Evolutionary conservation across 495 filamentous ascomycete genomes (phyloP).

Genomic region (Cenococcum geophilum): DNA sequence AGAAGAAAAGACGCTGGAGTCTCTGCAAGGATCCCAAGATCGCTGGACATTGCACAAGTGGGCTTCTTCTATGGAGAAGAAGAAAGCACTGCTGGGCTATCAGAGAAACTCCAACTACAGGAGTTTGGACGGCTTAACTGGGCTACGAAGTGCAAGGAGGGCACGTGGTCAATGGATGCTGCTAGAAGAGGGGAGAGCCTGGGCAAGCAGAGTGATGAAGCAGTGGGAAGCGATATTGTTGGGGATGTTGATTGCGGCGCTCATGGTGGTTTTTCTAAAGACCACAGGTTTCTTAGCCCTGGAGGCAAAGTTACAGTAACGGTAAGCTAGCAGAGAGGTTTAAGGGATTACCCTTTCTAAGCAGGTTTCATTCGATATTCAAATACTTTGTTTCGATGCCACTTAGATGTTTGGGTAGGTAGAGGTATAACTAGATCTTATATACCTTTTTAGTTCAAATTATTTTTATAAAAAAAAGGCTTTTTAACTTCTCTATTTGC

Average conservation of each 20-base stretch:
- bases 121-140: conserved; percentile 27
- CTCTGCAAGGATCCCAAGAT: conserved; percentile 36
- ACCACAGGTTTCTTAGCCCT: conserved; percentile 7
- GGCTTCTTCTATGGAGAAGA: conserved; percentile 39
- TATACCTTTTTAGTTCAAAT: too few relatives aligned
- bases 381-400: too few relatives aligned
- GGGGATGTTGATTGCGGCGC: conserved; percentile 36
- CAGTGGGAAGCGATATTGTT: conserved; percentile 37
- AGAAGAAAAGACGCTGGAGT: conserved; percentile 1
- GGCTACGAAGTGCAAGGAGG: conserved; percentile 43
- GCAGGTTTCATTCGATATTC: too few relatives aligned
- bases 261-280: conserved; percentile 24
- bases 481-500: too few relatives aligned
- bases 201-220: conserved; percentile 31
- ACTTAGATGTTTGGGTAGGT: too few relatives aligned
- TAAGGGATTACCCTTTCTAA: too few relatives aligned
- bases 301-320: conserved; percentile 5
- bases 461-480: too few relatives aligned
- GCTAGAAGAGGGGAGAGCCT: conserved; percentile 31
- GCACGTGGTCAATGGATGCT: conserved; percentile 37
- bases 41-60: conserved; percentile 45
- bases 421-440: too few relatives aligned
- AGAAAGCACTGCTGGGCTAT: conserved; percentile 42
- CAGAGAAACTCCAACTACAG: conserved; percentile 32
- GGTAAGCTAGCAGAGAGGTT: too few relatives aligned